A percentile compares a stretch with the other conserved stretches of the same genome.
These are phyloP conservation scores for Ophiostoma himal-ulmi DNA, from an alignment of 2,329 filamentous ascomycete species.

Conservation along the genomic window DNA sequence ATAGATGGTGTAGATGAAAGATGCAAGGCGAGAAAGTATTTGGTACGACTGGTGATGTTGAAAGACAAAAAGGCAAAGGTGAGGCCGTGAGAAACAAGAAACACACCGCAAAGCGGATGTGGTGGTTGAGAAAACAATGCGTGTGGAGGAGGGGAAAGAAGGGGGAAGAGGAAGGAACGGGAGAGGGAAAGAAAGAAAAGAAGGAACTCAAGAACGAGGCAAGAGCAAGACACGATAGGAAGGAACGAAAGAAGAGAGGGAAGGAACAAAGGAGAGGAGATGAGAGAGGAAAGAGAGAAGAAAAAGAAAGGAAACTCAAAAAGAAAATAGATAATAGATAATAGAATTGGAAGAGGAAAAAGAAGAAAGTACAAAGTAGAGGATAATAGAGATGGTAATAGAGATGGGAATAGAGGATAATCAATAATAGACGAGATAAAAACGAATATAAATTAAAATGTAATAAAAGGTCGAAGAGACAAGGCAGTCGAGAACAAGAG, in stretches of 20 bases:
- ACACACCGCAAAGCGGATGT: neutral
- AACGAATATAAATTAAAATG: neutral
- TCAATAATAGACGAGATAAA: neutral
- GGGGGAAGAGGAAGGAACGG: conserved; percentile 7
- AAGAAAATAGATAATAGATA: conserved; percentile 11
- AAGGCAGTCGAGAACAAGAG: neutral
- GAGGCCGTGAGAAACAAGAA: neutral
- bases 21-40: neutral
- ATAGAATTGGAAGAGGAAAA: conserved; percentile 4
- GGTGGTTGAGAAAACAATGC: neutral
- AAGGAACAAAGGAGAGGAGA: conserved; percentile 14
- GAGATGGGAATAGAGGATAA: neutral
- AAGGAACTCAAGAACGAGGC: neutral
- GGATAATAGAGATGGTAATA: neutral
- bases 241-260: neutral
- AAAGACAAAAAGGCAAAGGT: neutral
- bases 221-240: neutral
- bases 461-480: neutral
- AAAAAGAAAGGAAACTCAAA: neutral
- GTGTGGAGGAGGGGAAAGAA: neutral
- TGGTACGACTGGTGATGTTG: neutral
- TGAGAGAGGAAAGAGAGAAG: conserved; percentile 5
- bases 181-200: conserved; percentile 1
- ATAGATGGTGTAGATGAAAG: neutral
- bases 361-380: neutral